phyloP scores from a whole-genome alignment of 805 yeast genomes.

The Ogataea paraovalis region DNA sequence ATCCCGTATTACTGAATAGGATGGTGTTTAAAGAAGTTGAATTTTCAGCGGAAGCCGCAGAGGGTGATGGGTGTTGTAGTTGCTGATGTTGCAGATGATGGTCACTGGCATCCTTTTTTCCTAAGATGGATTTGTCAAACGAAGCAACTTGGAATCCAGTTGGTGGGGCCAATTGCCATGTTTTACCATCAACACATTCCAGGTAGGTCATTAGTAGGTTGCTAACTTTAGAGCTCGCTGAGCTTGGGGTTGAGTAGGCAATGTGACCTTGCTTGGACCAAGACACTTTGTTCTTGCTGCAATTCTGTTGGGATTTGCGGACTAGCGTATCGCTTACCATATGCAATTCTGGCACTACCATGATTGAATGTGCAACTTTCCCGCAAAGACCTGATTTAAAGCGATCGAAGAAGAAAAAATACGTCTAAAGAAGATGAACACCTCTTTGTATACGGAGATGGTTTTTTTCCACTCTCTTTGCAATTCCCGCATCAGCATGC shows the following conservation, averaged over 20 bases:
- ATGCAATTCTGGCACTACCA: constrained; percentile 7
- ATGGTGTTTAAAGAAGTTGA: constrained; percentile 34
- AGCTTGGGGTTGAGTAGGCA: constrained; percentile 51
- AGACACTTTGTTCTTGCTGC: constrained; percentile 34
- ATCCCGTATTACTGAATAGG: constrained; percentile 74
- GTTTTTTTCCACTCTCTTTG: no score
- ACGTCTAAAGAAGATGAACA: no score
- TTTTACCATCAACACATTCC: constrained; percentile 68
- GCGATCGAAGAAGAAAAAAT: no score
- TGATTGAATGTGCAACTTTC: not conserved
- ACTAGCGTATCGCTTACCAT: constrained; percentile 22
- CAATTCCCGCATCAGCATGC: no score
- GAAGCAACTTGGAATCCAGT: constrained; percentile 29
- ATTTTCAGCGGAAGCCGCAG: not conserved
- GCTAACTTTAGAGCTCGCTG: constrained; percentile 26
- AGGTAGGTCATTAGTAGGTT: constrained; percentile 60
- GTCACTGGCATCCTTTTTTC: constrained; percentile 28
- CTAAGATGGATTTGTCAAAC: constrained; percentile 8
- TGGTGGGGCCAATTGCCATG: constrained; percentile 74
- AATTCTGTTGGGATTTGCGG: constrained; percentile 17
- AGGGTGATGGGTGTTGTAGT: constrained; percentile 1
- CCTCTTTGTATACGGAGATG: no score
- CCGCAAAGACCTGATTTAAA: no score
- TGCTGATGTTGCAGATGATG: not conserved
- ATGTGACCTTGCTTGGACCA: constrained; percentile 87